A percentile compares a stretch with the other conserved stretches of the same genome.
phyloP scores from a whole-genome alignment of 2,329 filamentous ascomycete species.

The Diaporthe sp. region DNA sequence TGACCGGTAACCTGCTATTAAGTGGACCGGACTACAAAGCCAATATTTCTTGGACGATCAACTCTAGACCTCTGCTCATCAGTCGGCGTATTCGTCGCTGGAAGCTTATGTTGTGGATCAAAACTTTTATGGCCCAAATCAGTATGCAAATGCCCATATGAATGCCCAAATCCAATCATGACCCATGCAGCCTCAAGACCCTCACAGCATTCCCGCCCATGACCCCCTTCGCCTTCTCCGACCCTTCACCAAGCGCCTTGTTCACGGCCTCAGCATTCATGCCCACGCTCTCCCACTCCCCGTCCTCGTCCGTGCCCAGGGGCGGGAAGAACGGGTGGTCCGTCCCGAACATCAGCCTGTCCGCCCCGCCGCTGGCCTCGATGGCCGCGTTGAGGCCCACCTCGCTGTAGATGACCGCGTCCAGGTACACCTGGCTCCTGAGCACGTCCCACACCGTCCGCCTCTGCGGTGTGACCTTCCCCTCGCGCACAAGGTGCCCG shows the following conservation, averaged over 20 bases:
- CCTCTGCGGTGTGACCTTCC: conserved; percentile 60
- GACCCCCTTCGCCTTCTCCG: conserved; percentile 38
- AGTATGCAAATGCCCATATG: neutral
- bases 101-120: conserved; percentile 18
- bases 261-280: conserved; percentile 49
- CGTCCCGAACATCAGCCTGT: conserved; percentile 83
- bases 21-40: neutral
- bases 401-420: conserved; percentile 86
- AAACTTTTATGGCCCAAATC: neutral
- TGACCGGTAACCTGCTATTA: neutral
- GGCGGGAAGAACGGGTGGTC: conserved; percentile 91
- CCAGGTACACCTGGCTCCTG: conserved; percentile 83
- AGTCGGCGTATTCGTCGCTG: neutral
- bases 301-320: conserved; percentile 68
- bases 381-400: conserved; percentile 78
- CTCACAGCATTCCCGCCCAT: conserved; percentile 44
- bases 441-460: conserved; percentile 67
- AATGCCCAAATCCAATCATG: conserved; percentile 26
- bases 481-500: conserved; percentile 74
- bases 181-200: conserved; percentile 40
- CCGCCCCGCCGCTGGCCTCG: conserved; percentile 71
- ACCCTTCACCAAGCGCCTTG: conserved; percentile 40
- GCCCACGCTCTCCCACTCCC: conserved; percentile 76
- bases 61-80: neutral
- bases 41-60: conserved; percentile 4